These are phyloP conservation scores for Lyophyllum decastes DNA, from an alignment of 768 basidiomycete genomes.

Conservation along the genomic window DNA sequence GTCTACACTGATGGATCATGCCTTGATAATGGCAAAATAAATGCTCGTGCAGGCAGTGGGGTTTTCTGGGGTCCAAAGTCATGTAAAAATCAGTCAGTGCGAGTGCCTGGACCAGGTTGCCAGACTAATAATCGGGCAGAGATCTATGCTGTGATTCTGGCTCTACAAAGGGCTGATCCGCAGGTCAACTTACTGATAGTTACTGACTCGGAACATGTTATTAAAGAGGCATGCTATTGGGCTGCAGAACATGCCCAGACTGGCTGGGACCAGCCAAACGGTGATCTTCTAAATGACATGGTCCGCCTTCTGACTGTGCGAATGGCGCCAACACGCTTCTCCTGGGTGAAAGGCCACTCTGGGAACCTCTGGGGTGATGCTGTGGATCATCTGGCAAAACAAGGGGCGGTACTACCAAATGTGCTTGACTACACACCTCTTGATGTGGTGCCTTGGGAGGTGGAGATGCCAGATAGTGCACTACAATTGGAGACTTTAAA, in stretches of 20 bases:
- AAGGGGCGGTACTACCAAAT: neutral
- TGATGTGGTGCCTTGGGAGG: neutral
- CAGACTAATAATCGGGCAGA: neutral
- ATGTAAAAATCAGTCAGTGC: neutral
- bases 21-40: no score
- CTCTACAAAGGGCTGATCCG: neutral
- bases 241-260: constrained; percentile 33
- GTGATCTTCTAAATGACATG: constrained; percentile 28
- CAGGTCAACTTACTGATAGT: neutral
- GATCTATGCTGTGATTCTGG: neutral
- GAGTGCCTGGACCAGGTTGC: neutral
- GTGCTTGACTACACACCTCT: neutral
- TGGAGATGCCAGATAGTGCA: no score
- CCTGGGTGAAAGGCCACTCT: constrained; percentile 2
- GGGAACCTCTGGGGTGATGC: neutral
- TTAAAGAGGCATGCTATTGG: constrained; percentile 34
- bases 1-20: no score
- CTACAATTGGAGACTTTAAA: no score
- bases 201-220: constrained; percentile 18
- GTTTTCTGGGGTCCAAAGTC: neutral
- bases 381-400: neutral
- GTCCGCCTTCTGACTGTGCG: constrained; percentile 7
- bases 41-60: neutral
- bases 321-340: neutral
- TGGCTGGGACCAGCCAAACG: no score